Base-by-base conservation (phyloP, 768 basidiomycete genomes). In the Leucosporidium yakuticum region DNA sequence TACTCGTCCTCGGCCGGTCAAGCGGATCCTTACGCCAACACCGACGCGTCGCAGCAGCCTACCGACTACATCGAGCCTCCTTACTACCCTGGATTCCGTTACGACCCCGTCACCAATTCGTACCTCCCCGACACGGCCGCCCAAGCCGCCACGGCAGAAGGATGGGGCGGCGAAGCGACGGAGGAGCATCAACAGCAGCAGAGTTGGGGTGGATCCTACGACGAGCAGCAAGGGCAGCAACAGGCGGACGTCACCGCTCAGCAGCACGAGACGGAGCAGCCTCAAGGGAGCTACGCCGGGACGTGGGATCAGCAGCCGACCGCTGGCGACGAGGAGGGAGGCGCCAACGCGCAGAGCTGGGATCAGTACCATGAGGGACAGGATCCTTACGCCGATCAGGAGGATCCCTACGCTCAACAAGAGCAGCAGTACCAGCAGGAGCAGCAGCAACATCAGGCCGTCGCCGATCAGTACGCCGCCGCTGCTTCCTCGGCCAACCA, bases 81-180 rank as follows among this genome's bases (percentile, higher is more conserved):
- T 6, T 57, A 62, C 65, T 72, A 72, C 50, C 71, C 71, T 4
- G 71, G 71, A 48, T 72, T 60, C 65, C 27, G 69, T 44, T 72
- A 69, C 67, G 62, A 72, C 62, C 39, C 61, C 4, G 53, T 65
- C 7, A 60, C 67, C 19, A 69, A 69, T 49, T 66, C 64, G 27
- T 72, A 72, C 68, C 32, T 64, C 25, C 54, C 71, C 47, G 71
- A 72, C 54, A 59, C 67, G 36, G 63, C 56, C 57, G 65, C 62
- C 53, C 57, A 60, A 2, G 53, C n/a, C 25, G 39, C 39, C 39
- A 15, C 39, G 39, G 39, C 39, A 44, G 61, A 62, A 3, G 60
- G 29, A 19, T 44, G 50, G 29, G 51, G n/a, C 2, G 48, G 44
- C 23, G 55, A 31, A 6, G 23, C 12, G 32, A 25, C 31, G 29